Conservation (phyloP, 1,284 basidiomycete genomes). For the Uromyces viciae-fabae region DNA sequence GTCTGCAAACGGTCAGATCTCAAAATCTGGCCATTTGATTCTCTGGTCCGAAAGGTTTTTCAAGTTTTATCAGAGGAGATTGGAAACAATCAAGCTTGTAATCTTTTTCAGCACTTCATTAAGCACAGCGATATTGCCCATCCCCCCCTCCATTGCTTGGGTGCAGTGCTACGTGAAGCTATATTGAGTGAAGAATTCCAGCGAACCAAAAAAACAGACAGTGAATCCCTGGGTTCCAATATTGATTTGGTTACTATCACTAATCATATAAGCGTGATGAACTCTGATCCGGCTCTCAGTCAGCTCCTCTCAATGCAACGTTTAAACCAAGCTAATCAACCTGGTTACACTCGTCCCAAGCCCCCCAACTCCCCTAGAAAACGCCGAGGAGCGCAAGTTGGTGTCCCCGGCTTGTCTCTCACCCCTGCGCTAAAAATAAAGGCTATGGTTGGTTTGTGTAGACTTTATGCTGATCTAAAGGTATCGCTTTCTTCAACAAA, state of each 20-base stretch:
- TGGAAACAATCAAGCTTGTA: constrained; percentile 12
- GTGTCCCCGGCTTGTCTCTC: constrained; percentile 11
- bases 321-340: neutral
- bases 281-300: constrained; percentile 25
- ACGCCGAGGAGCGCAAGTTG: neutral
- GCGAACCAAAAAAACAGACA: neutral
- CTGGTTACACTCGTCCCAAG: neutral
- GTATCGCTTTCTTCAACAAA: constrained; percentile 21
- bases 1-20: constrained; percentile 16
- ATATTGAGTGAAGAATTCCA: constrained; percentile 16
- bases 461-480: constrained; percentile 34
- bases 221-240: neutral
- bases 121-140: neutral
- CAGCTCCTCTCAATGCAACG: neutral
- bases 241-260: constrained; percentile 12
- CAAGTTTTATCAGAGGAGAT: constrained; percentile 39
- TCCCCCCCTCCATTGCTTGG: constrained; percentile 1
- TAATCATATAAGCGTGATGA: constrained; percentile 2
- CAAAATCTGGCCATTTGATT: constrained; percentile 28
- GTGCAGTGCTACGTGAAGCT: constrained; percentile 23
- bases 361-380: constrained; percentile 37
- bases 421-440: constrained; percentile 15
- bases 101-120: constrained; percentile 25
- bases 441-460: constrained; percentile 34
- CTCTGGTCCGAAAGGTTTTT: constrained; percentile 17